Base-by-base conservation (phyloP, 768 basidiomycete genomes). In the Rhizopogon roseolus region DNA sequence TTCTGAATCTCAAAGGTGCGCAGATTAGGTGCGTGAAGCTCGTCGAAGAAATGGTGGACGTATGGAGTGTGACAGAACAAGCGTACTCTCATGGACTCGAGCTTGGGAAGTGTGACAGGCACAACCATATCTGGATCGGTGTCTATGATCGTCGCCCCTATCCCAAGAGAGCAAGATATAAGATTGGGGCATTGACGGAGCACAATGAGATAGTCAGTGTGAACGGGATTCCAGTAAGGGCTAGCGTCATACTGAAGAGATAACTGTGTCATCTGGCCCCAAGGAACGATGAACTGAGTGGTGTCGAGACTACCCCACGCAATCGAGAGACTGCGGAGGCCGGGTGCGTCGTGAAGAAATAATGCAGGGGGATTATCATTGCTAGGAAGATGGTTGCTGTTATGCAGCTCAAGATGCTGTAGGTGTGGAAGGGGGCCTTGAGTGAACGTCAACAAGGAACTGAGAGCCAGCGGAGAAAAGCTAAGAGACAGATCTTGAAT, bases 271-370 rank as follows among this genome's bases (percentile, higher is more conserved):
- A 68, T 56, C 52, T 70, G 68, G 0, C 40, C 48, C 66, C 68
- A 68, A 0, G 66, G 68, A 16, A 68, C 7, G 17, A 61, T 57
- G 52, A 68, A 68, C n/a, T 43, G 14, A 11, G 44, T 41, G 4
- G 68, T 65, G 46, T 68, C 66, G 4, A 70, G 57, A 28, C 43
- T 52, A 34, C 64, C 60, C 68, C 60, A 70, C 2, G 66, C 66
- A 2, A 70, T 11, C 11, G 55, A 60, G 7, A 68, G 38, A 48
- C 66, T 65, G 11, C 55, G 64, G 39, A 68, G 68, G 22, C 19
- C 57, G 27, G 68, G 64, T 28, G 64, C 66, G 2, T 59, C 66
- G 34, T 64, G 59, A 17, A 68, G 34, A 8, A 58, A 41, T 17
- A 68, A 46, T 5, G 64, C 55, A 28, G 66, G 55, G 10, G 64